These are phyloP conservation scores for Alisma plantagoaquatica DNA, from an alignment of 106 monocot species.

Conservation along the genomic window DNA sequence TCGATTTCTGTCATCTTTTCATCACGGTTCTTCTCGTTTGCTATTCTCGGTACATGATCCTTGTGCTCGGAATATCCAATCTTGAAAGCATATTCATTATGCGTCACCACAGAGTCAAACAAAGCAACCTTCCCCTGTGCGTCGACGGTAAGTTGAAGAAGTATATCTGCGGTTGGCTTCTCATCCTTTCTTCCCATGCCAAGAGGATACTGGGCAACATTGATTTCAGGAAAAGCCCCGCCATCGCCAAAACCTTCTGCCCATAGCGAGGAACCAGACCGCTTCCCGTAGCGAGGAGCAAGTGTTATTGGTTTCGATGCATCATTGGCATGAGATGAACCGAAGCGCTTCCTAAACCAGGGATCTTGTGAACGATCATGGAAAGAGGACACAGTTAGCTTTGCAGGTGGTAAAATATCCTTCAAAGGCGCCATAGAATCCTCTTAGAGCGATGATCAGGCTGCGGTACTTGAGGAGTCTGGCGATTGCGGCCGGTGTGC, in stretches of 20 bases:
- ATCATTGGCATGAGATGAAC: conserved; percentile 14
- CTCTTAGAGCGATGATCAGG: too few species aligned
- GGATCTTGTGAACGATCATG: conserved; percentile 83
- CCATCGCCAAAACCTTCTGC: conserved; percentile 96
- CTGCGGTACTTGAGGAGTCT: too few species aligned
- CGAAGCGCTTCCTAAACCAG: conserved; percentile 90
- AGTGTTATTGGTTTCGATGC: conserved; percentile 25
- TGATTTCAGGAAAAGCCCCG: conserved; percentile 98
- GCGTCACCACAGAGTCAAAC: conserved; percentile 73
- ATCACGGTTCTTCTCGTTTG: too few species aligned
- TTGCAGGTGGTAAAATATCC: conserved; percentile 68
- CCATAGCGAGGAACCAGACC: conserved; percentile 73
- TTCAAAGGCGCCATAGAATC: conserved; percentile 89
- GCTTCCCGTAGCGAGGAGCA: conserved; percentile 77
- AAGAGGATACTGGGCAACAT: conserved; percentile 88
- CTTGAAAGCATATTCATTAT: conserved; percentile 78
- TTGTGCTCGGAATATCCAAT: conserved; percentile 90
- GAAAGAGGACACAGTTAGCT: conserved; percentile 37
- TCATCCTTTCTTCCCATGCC: conserved; percentile 85
- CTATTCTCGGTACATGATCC: too few species aligned
- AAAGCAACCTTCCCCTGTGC: conserved; percentile 82
- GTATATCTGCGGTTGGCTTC: conserved; percentile 76
- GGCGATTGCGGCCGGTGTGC: too few species aligned
- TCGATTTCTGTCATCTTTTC: conserved; percentile 86
- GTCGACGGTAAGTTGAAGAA: conserved; percentile 86